A percentile compares a stretch with the other conserved stretches of the same genome.
These are phyloP conservation scores for Pleurotus sapidus DNA, from an alignment of 768 basidiomycete species.

Conservation along the genomic window DNA sequence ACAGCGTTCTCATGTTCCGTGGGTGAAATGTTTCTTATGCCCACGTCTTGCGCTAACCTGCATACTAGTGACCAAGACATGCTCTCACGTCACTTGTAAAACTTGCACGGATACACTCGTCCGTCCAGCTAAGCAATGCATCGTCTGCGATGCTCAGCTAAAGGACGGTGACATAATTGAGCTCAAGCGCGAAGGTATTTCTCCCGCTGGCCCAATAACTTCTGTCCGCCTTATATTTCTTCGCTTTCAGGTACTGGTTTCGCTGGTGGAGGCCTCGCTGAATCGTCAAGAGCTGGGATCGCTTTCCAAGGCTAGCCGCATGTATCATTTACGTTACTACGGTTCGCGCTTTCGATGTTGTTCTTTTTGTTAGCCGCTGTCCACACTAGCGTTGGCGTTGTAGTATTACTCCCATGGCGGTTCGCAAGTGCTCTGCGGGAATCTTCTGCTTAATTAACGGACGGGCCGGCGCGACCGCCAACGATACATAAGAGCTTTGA, in stretches of 20 bases:
- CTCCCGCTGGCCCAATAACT: background rate
- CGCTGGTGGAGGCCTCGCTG: constrained; percentile 93
- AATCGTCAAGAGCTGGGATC: constrained; percentile 73
- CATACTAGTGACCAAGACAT: constrained; percentile 71
- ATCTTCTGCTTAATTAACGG: no score
- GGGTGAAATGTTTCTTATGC: constrained; percentile 21
- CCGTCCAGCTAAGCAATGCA: constrained; percentile 73
- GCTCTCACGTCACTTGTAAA: constrained; percentile 90
- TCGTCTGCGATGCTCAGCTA: constrained; percentile 75
- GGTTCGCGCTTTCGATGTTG: no score
- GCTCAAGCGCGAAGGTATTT: constrained; percentile 83
- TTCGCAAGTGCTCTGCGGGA: no score
- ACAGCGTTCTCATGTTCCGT: constrained; percentile 72
- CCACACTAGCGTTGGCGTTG: no score
- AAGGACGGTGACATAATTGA: constrained; percentile 75
- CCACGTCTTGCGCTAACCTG: background rate
- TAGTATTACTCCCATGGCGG: no score
- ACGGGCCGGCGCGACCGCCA: background rate
- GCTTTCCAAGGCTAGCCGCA: constrained; percentile 75
- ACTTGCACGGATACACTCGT: constrained; percentile 89
- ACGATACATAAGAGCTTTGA: background rate
- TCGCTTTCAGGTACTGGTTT: constrained; percentile 75
- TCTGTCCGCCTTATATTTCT: background rate
- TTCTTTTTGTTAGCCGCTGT: no score
- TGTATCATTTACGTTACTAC: background rate